These are phyloP conservation scores for Amaranthus palmeri DNA, from an alignment of 148 eudicot species.

Conservation along the genomic window DNA sequence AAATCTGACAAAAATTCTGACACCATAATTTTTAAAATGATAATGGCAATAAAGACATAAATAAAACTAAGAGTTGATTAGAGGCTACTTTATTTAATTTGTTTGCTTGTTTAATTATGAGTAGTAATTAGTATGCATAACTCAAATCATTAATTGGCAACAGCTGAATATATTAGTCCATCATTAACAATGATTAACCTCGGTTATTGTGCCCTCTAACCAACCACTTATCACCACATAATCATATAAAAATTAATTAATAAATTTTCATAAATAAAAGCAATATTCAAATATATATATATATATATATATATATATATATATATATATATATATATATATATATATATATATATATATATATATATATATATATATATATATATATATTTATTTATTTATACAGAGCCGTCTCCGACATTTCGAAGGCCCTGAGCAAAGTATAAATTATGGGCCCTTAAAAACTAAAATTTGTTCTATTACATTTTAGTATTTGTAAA, in stretches of 20 bases:
- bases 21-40: conserved; percentile 7
- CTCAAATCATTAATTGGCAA: conserved; percentile 10
- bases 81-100: conserved; percentile 6
- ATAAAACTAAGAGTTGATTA: conserved; percentile 11
- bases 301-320: no score
- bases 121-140: neutral
- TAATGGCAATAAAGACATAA: neutral
- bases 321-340: no score
- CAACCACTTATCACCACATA: conserved; percentile 19
- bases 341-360: no score
- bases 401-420: no score
- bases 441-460: no score
- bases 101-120: no score
- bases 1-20: conserved; percentile 39
- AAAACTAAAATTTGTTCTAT: no score
- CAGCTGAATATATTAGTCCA: conserved; percentile 12
- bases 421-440: no score
- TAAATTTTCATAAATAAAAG: neutral
- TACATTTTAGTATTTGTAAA: no score
- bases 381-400: no score
- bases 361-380: no score
- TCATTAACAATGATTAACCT: conserved; percentile 1
- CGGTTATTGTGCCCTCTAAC: conserved; percentile 9
- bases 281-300: no score
- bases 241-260: neutral